A percentile compares a stretch with the other conserved stretches of the same genome.
phyloP scores from a whole-genome alignment of 495 filamentous ascomycete genomes.

The Rostrohypoxylon terebratum region DNA sequence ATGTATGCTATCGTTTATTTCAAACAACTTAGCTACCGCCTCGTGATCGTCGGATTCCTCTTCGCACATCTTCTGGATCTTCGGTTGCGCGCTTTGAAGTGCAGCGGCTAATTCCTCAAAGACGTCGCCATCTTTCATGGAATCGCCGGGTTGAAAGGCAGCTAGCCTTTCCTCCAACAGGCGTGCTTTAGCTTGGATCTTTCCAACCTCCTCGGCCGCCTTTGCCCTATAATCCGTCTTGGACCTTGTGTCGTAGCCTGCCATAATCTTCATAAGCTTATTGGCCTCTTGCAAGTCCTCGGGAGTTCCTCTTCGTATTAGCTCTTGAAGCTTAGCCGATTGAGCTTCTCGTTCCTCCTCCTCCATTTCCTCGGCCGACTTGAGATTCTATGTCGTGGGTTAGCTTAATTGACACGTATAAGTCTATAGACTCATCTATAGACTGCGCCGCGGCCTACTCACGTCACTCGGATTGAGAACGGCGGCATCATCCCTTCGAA shows the following conservation, averaged over 20 bases:
- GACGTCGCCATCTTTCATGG: conserved; percentile 88
- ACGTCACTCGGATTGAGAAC: conserved; percentile 98
- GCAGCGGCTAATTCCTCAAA: conserved; percentile 96
- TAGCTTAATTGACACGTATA: conserved; percentile 14
- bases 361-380: conserved; percentile 99
- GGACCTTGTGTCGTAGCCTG: conserved; percentile 90
- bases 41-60: conserved; percentile 97
- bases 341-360: conserved; percentile 95
- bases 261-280: conserved; percentile 98
- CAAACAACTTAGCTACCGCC: conserved; percentile 92
- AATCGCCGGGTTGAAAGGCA: conserved; percentile 82
- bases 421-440: no score
- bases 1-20: conserved; percentile 99
- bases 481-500: conserved; percentile 92
- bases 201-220: conserved; percentile 92
- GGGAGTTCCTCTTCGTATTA: conserved; percentile 91
- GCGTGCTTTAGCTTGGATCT: conserved; percentile 92
- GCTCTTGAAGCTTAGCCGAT: conserved; percentile 95
- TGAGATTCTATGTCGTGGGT: conserved; percentile 74
- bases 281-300: conserved; percentile 97
- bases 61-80: conserved; percentile 99
- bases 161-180: conserved; percentile 93
- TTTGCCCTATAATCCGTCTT: conserved; percentile 99
- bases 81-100: conserved; percentile 92
- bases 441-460: conserved; percentile 52